phyloP scores from a whole-genome alignment of 257 asterid species.

The Solanum bulbocastanum region DNA sequence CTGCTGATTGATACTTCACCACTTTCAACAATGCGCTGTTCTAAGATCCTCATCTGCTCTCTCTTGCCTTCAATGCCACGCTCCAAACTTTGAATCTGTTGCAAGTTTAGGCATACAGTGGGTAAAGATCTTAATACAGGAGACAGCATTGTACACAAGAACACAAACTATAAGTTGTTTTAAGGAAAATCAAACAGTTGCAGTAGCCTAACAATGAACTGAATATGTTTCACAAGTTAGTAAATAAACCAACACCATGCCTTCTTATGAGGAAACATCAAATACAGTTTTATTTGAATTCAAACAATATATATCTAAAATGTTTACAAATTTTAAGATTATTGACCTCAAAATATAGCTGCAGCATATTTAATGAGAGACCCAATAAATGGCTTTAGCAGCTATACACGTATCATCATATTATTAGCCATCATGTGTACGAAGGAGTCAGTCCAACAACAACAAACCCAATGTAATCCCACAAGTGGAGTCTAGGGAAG shows the following conservation, averaged over 20 bases:
- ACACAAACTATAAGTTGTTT: background rate
- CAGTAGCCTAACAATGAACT: background rate
- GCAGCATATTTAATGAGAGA: background rate
- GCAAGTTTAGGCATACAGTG: background rate
- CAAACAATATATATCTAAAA: background rate
- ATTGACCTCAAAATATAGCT: background rate
- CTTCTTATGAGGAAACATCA: background rate
- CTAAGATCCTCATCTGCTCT: conserved; percentile 70
- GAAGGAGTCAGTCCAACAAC: background rate
- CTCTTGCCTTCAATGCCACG: conserved; percentile 77
- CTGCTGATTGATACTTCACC: conserved; percentile 77
- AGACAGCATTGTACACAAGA: background rate
- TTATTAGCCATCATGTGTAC: background rate
- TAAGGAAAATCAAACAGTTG: background rate
- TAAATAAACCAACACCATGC: background rate
- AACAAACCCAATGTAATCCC: background rate
- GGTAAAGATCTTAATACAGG: background rate
- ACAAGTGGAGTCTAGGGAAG: background rate
- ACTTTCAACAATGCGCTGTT: conserved; percentile 75
- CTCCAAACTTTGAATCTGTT: conserved; percentile 80
- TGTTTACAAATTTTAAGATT: background rate
- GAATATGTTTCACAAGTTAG: background rate
- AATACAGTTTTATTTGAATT: background rate
- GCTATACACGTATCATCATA: background rate
- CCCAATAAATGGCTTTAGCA: background rate